A percentile compares a stretch with the other conserved stretches of the same genome.
phyloP scores from a whole-genome alignment of 1,139 yeast species.

The Yamadazyma diospyri region DNA sequence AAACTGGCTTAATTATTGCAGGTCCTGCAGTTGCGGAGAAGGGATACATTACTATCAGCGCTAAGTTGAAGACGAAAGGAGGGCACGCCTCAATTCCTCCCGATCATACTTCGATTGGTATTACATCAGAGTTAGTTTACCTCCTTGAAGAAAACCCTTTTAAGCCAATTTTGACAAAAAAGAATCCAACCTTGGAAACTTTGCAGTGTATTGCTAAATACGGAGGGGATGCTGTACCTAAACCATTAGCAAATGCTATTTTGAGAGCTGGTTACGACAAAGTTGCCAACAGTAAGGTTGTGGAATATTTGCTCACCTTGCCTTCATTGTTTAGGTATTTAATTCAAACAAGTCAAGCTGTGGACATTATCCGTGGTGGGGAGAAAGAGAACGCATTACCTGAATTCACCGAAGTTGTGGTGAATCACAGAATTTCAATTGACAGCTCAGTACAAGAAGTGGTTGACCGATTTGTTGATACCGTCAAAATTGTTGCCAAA shows the following conservation, averaged over 20 bases:
- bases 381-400: constrained; percentile 43
- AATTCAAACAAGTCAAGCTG: constrained; percentile 35
- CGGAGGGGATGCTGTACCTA: constrained; percentile 21
- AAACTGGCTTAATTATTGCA: constrained; percentile 34
- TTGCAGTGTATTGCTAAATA: constrained; percentile 38
- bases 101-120: constrained; percentile 45
- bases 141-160: constrained; percentile 37
- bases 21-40: constrained; percentile 40
- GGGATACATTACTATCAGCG: constrained; percentile 34
- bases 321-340: constrained; percentile 22
- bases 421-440: constrained; percentile 35
- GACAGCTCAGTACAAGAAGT: constrained; percentile 24
- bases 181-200: constrained; percentile 27
- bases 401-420: constrained; percentile 28
- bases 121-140: constrained; percentile 38
- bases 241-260: constrained; percentile 22
- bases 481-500: constrained; percentile 27
- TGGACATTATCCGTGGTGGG: constrained; percentile 36
- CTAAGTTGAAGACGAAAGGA: constrained; percentile 39
- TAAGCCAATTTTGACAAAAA: constrained; percentile 25
- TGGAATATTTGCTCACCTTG: constrained; percentile 15
- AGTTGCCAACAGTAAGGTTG: constrained; percentile 27
- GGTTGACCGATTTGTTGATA: constrained; percentile 20
- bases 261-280: constrained; percentile 33
- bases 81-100: constrained; percentile 48